Evolutionary conservation across 768 basidiomycete genomes (phyloP).

Genomic region (Auriculariales sp.): DNA sequence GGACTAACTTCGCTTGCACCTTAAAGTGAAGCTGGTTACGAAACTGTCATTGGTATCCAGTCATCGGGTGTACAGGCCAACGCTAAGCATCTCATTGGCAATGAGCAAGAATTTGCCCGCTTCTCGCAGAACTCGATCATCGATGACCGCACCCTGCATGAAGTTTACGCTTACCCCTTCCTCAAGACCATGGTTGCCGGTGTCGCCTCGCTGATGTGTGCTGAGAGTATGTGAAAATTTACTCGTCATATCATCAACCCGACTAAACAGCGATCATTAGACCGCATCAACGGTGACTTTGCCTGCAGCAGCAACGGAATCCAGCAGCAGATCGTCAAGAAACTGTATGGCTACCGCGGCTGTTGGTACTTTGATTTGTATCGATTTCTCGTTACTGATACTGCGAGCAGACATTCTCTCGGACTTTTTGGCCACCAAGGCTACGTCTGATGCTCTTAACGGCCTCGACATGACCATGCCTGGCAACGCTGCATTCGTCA

Average conservation of each 20-base stretch:
- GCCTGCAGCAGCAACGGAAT: conserved; percentile 18
- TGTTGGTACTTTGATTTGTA: neutral
- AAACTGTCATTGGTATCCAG: conserved; percentile 12
- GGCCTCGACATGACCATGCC: conserved; percentile 22
- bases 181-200: conserved; percentile 8
- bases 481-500: conserved; percentile 14
- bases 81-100: conserved; percentile 12
- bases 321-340: conserved; percentile 20
- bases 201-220: conserved; percentile 9
- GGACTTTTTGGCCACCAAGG: conserved; percentile 17
- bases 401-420: conserved; percentile 11
- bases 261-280: neutral
- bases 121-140: conserved; percentile 6
- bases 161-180: conserved; percentile 12
- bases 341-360: conserved; percentile 21
- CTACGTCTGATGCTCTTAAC: conserved; percentile 4
- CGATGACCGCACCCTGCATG: conserved; percentile 13
- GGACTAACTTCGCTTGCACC: neutral
- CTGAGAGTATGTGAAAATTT: neutral
- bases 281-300: conserved; percentile 17
- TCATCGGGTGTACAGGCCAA: conserved; percentile 12
- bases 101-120: conserved; percentile 10
- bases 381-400: neutral
- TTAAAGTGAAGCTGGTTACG: conserved; percentile 11
- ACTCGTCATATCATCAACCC: neutral